Evolutionary conservation across 768 basidiomycete species (phyloP).

Genomic region (Leucogyrophana mollusca): DNA sequence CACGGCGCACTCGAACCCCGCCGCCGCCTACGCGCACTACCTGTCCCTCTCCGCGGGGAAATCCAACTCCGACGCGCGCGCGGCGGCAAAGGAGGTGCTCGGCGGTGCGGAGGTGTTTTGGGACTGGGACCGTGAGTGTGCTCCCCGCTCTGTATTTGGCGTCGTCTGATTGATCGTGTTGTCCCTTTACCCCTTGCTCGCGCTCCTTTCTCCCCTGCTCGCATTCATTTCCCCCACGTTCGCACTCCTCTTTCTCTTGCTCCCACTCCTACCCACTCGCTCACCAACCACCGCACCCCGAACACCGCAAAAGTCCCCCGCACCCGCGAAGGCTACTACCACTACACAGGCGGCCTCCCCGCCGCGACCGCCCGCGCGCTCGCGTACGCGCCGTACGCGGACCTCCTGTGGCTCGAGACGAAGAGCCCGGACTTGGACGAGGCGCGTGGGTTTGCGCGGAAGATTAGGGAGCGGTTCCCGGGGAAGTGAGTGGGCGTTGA

Average conservation of each 20-base stretch:
- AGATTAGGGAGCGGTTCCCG: slow-evolving; percentile 70
- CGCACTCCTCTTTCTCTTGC: neutral
- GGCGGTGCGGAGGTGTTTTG: slow-evolving; percentile 68
- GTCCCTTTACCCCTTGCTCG: neutral
- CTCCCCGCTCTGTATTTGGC: neutral
- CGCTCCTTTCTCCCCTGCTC: neutral
- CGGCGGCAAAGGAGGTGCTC: slow-evolving; percentile 71
- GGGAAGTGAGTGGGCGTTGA: slow-evolving; percentile 54
- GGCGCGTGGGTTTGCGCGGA: slow-evolving; percentile 74
- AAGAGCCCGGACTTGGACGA: slow-evolving; percentile 82
- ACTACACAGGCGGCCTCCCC: slow-evolving; percentile 78
- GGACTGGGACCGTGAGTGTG: slow-evolving; percentile 80
- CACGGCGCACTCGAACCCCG: slow-evolving; percentile 15
- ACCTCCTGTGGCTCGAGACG: slow-evolving; percentile 92
- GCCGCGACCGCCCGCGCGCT: slow-evolving; percentile 80
- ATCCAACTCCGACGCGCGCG: slow-evolving; percentile 71
- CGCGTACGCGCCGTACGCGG: slow-evolving; percentile 82
- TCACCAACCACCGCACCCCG: neutral
- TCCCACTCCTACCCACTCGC: neutral
- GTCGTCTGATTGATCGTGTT: no score
- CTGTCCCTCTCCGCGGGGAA: slow-evolving; percentile 55
- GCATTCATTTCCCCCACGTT: neutral
- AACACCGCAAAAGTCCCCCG: slow-evolving; percentile 71
- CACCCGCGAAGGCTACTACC: slow-evolving; percentile 90
- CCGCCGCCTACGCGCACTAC: slow-evolving; percentile 57